Evolutionary conservation across 169 alveolate species (phyloP).

Genomic region (Babesia divergens): DNA sequence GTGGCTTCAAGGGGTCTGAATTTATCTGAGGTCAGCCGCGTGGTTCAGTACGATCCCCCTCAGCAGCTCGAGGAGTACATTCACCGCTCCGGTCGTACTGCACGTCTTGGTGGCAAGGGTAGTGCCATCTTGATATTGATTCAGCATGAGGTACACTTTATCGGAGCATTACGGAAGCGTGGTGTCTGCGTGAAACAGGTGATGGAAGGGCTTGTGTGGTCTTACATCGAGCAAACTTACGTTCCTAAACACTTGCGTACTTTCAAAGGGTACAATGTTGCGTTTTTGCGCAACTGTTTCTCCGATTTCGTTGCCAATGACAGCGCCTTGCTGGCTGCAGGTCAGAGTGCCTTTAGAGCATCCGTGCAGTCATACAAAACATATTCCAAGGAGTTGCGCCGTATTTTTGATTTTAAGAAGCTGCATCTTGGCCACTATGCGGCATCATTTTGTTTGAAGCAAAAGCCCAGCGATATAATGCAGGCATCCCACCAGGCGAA

Average conservation of each 20-base stretch:
- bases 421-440: conserved; percentile 66
- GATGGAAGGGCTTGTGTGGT: conserved; percentile 48
- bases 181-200: conserved; percentile 48
- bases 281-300: conserved; percentile 56
- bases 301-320: conserved; percentile 30
- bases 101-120: conserved; percentile 80
- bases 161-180: conserved; percentile 26
- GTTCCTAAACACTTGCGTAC: conserved; percentile 45
- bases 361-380: conserved; percentile 65
- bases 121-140: conserved; percentile 62
- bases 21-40: conserved; percentile 87
- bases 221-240: conserved; percentile 38
- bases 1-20: conserved; percentile 93
- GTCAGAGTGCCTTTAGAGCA: conserved; percentile 37
- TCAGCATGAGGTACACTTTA: conserved; percentile 53
- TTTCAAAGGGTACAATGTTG: conserved; percentile 43
- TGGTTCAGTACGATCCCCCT: conserved; percentile 91
- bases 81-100: conserved; percentile 94
- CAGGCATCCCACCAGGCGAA: neutral
- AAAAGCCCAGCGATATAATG: conserved; percentile 51
- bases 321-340: conserved; percentile 8
- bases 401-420: conserved; percentile 45
- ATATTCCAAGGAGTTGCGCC: conserved; percentile 51
- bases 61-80: conserved; percentile 89
- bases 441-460: conserved; percentile 51